Evolutionary conservation across 2,329 filamentous ascomycete species (phyloP).

Genomic region (Coleophoma cylindrospora): DNA sequence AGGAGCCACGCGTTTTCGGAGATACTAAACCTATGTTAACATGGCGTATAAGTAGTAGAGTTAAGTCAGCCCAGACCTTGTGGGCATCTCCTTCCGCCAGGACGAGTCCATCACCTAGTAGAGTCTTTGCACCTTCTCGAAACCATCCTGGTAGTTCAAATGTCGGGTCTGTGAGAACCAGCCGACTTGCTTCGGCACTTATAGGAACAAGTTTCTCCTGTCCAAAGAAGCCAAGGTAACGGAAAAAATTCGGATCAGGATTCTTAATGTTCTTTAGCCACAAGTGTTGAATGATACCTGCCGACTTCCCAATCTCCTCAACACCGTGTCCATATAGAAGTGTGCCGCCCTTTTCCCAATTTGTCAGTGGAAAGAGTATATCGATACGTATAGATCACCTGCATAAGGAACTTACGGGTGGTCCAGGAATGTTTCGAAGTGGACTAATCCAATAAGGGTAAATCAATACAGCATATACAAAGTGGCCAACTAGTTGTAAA

Average conservation of each 20-base stretch:
- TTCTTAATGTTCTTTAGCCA: constrained; percentile 1
- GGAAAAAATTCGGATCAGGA: neutral
- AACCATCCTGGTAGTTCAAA: constrained; percentile 2
- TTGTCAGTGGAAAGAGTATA: neutral
- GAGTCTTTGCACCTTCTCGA: constrained; percentile 1
- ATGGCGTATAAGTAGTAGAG: neutral
- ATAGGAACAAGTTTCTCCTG: constrained; percentile 1
- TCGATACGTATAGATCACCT: too few relatives aligned
- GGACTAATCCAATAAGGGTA: constrained; percentile 3
- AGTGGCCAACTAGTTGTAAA: neutral
- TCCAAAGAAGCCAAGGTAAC: neutral
- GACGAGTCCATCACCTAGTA: constrained; percentile 3
- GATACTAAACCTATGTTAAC: neutral
- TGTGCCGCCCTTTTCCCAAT: neutral
- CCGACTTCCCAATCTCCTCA: neutral
- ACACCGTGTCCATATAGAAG: constrained; percentile 1
- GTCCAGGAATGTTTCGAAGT: constrained; percentile 1
- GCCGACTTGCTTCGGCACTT: neutral
- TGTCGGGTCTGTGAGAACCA: neutral
- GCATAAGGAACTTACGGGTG: neutral
- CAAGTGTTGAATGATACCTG: neutral
- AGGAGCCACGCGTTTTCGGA: constrained; percentile 1
- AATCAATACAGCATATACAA: constrained; percentile 1
- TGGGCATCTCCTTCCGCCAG: neutral
- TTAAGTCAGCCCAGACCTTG: neutral